Evolutionary conservation across 2,329 filamentous ascomycete genomes (phyloP).

Genomic region (Xylariales sp.): DNA sequence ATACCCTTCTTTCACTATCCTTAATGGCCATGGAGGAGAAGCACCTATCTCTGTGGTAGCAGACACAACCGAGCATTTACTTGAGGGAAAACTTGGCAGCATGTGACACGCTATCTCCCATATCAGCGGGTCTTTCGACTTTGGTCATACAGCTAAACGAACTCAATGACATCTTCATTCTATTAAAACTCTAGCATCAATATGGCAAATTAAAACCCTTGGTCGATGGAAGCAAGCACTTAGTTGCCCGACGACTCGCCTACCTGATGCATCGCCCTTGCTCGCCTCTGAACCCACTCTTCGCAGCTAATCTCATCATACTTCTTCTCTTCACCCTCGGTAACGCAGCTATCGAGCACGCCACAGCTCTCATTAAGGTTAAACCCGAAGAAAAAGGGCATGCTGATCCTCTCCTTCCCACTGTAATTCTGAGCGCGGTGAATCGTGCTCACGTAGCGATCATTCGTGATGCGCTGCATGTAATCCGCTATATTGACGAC

Average conservation of each 20-base stretch:
- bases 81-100: not conserved
- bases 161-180: not conserved
- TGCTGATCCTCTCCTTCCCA: slow-evolving; percentile 53
- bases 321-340: slow-evolving; percentile 49
- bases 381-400: slow-evolving; percentile 56
- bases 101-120: not conserved
- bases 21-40: not conserved
- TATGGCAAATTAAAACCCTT: not conserved
- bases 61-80: not conserved
- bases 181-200: not conserved
- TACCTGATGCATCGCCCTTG: slow-evolving; percentile 50
- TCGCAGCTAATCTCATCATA: slow-evolving; percentile 55
- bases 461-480: slow-evolving; percentile 56
- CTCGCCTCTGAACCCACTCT: slow-evolving; percentile 54
- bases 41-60: not conserved
- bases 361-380: slow-evolving; percentile 55
- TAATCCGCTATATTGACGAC: slow-evolving; percentile 61
- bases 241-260: slow-evolving; percentile 11
- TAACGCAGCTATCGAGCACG: slow-evolving; percentile 54
- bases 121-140: not conserved
- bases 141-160: not conserved
- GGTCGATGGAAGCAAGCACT: not conserved
- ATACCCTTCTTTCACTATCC: not conserved
- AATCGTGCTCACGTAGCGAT: slow-evolving; percentile 56
- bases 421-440: slow-evolving; percentile 55